Evolutionary conservation across 164 flowering plant genomes (phyloP).

Genomic region (Litsea cubeba): DNA sequence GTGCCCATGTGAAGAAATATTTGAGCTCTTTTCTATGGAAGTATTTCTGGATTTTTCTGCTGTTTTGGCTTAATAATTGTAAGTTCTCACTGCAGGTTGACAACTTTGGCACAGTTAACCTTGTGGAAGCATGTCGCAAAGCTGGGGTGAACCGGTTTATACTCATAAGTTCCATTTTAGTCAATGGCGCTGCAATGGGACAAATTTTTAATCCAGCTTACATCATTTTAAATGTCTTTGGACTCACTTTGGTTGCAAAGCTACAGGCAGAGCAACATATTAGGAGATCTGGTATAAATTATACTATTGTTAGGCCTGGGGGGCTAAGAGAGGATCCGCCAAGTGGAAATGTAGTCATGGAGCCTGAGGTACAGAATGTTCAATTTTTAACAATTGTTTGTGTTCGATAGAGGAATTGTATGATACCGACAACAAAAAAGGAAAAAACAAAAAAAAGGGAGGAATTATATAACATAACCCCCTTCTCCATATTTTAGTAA

Average conservation of each 20-base stretch:
- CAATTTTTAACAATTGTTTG: neutral
- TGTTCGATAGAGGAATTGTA: conserved; percentile 1
- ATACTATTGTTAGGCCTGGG: conserved; percentile 94
- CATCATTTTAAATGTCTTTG: conserved; percentile 81
- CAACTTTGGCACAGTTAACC: conserved; percentile 88
- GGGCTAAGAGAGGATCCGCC: conserved; percentile 92
- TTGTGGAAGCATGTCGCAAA: conserved; percentile 88
- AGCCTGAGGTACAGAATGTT: conserved; percentile 68
- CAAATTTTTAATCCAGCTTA: conserved; percentile 91
- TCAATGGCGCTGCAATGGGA: conserved; percentile 98
- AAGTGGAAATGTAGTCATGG: conserved; percentile 76
- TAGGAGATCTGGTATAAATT: conserved; percentile 85
- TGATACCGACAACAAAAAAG: no score
- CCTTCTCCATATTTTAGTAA: neutral
- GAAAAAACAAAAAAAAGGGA: no score
- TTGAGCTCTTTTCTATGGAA: neutral
- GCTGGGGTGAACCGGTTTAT: conserved; percentile 63
- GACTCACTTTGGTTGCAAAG: conserved; percentile 83
- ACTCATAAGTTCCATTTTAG: conserved; percentile 84
- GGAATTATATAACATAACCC: neutral
- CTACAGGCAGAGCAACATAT: conserved; percentile 88
- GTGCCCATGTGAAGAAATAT: neutral
- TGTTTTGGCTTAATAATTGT: conserved; percentile 1
- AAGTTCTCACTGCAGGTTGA: conserved; percentile 55
- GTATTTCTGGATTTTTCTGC: neutral